Evolutionary conservation across 2,329 filamentous ascomycete genomes (phyloP), one percentile per base, ranked within the genome.

Genomic region (Thelonectria discophora): DNA sequence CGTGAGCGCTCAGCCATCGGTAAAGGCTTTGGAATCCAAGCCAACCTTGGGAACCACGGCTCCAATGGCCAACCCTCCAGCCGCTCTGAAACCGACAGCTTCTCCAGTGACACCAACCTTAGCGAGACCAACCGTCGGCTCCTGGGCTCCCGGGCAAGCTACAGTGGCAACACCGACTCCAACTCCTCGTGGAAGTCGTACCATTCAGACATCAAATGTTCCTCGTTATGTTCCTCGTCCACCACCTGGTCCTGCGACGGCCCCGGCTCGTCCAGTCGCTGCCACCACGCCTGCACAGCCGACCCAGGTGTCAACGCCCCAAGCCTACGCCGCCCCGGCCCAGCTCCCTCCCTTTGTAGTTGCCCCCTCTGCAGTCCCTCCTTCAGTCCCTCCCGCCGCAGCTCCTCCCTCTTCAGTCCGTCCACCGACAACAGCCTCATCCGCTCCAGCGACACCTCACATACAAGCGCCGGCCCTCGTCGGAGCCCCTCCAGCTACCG

Each of bases 381-480:
- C 34, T 24, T 24, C 21, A 24, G 21, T 24, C 6, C 3, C 21
- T 6, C 21, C 21, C 6, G 3, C 21, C 6, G 21, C 21, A 24
- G 21, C 58, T 3, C 43, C 24, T 17, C 57, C 60, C 11, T 3
- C 34, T 37, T 3, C 34, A 13, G 34, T 37, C 15, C 34, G 11
- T 37, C 34, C 34, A 5, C 10, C 34, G 34, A 13, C 34, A 15
- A 13, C 34, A 15, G 6, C 34, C 7, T 37, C 34, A 37, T 37
- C 15, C 9, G 27, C 58, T 10, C 27, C 46, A 18, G 39, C 58
- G 54, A 24, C 66, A 21, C 21, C 45, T 37, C 46, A n/a, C n/a
- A n/a, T 43, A 17, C 40, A 43, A 17, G n/a, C 40, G 12, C n/a
- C 40, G 13, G 20, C 52, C 11, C n/a, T 7, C 8, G 11, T 30